A percentile compares a stretch with the other conserved stretches of the same genome.
phyloP scores from a whole-genome alignment of 2,329 filamentous ascomycete species.

The Teratosphaeria destructans region DNA sequence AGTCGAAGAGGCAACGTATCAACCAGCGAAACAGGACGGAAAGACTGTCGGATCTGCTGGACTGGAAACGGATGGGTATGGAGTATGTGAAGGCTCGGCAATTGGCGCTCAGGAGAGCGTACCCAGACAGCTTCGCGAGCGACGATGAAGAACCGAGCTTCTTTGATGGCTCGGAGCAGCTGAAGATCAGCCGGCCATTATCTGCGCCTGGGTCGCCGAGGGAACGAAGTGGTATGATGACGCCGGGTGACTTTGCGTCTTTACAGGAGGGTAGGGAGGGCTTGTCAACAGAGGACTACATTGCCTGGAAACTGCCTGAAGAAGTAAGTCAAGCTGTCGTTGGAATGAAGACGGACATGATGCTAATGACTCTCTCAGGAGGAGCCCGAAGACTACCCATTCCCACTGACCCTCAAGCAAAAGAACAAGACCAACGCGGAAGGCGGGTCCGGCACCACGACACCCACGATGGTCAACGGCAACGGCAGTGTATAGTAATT shows the following conservation, averaged over 20 bases:
- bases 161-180: conserved; percentile 73
- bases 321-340: conserved; percentile 48
- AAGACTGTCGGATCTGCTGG: conserved; percentile 82
- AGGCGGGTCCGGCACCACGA: conserved; percentile 7
- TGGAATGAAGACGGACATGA: not conserved
- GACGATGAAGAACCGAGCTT: conserved; percentile 72
- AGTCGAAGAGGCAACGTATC: conserved; percentile 92
- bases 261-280: conserved; percentile 91
- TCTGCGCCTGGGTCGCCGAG: conserved; percentile 88
- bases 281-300: conserved; percentile 90
- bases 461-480: conserved; percentile 11
- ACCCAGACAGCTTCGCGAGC: conserved; percentile 72
- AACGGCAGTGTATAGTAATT: conserved; percentile 4
- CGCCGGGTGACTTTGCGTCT: conserved; percentile 92
- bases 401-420: conserved; percentile 55
- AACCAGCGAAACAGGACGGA: conserved; percentile 98
- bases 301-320: conserved; percentile 87
- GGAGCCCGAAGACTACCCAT: conserved; percentile 69
- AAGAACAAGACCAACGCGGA: conserved; percentile 25
- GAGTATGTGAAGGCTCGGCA: conserved; percentile 98
- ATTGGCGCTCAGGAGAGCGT: conserved; percentile 80
- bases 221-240: conserved; percentile 95
- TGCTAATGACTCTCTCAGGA: conserved; percentile 36
- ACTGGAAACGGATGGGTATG: conserved; percentile 99
- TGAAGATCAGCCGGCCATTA: conserved; percentile 90